Percentiles rank a stretch among this genome's conserved stretches.
Evolutionary conservation across 2,329 filamentous ascomycete species (phyloP).

Genomic region (Aspergillus sp.): DNA sequence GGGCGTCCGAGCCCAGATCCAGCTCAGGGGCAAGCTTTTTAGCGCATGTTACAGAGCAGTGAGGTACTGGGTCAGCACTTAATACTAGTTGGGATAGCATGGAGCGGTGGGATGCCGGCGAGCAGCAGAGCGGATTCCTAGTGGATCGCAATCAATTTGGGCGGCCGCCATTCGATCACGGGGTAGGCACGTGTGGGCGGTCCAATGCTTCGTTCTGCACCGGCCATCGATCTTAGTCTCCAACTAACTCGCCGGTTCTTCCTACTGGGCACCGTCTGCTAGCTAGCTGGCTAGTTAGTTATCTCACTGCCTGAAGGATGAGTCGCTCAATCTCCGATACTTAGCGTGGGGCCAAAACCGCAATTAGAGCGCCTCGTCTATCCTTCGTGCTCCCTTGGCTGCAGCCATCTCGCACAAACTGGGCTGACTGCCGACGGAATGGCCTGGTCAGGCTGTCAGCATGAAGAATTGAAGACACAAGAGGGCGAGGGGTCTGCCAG

Average conservation of each 20-base stretch:
- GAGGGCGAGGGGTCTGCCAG: not conserved
- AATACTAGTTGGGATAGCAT: not conserved
- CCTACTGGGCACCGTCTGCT: not conserved
- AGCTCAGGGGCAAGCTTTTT: not conserved
- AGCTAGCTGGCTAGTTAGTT: not conserved
- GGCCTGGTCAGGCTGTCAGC: not conserved
- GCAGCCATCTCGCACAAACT: not conserved
- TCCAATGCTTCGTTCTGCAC: not conserved
- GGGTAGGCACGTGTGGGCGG: not conserved
- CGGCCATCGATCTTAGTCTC: not conserved
- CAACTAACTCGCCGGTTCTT: not conserved
- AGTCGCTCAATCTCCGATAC: constrained; percentile 1
- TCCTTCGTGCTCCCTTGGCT: not conserved
- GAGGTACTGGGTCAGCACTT: not conserved
- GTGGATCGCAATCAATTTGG: not conserved
- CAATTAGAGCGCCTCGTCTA: not conserved
- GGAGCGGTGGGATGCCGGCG: not conserved
- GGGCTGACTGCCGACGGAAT: not conserved
- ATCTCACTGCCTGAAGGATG: constrained; percentile 3
- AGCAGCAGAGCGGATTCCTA: not conserved
- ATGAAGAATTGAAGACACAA: not conserved
- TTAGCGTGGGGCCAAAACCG: not conserved
- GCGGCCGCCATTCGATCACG: not conserved
- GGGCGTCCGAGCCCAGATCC: not conserved
- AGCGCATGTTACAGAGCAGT: not conserved